These are phyloP conservation scores for Capsicum pubescens DNA, from an alignment of 257 asterid genomes.

Conservation along the genomic window DNA sequence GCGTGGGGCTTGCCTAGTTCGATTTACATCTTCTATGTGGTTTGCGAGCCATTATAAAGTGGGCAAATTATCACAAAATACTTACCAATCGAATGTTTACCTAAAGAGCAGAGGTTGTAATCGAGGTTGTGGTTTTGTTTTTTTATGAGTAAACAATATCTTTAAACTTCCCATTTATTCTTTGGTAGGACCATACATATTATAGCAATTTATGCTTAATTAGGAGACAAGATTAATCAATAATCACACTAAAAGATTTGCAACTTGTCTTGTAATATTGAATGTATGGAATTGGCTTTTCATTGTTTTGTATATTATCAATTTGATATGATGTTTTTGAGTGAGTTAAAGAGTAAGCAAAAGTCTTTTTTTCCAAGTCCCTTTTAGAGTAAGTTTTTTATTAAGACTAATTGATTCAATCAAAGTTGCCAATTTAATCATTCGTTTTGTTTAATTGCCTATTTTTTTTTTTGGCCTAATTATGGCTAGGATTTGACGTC, in stretches of 20 bases:
- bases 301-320: neutral
- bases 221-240: conserved; percentile 10
- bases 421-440: neutral
- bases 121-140: too few relatives aligned
- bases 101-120: too few relatives aligned
- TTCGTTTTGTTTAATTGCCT: neutral
- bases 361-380: neutral
- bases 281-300: neutral
- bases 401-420: conserved; percentile 6
- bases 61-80: too few relatives aligned
- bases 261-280: conserved; percentile 11
- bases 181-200: conserved; percentile 14
- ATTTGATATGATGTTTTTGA: neutral
- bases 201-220: neutral
- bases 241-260: conserved; percentile 9
- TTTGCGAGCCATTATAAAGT: too few relatives aligned
- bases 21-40: too few relatives aligned
- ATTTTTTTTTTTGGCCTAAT: neutral
- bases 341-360: neutral
- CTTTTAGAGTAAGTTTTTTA: neutral
- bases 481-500: neutral
- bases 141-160: neutral
- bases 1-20: too few relatives aligned
- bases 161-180: neutral
- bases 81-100: too few relatives aligned